Conservation (phyloP, 2,329 filamentous ascomycete genomes). For the Rhynchosporium secalis region DNA sequence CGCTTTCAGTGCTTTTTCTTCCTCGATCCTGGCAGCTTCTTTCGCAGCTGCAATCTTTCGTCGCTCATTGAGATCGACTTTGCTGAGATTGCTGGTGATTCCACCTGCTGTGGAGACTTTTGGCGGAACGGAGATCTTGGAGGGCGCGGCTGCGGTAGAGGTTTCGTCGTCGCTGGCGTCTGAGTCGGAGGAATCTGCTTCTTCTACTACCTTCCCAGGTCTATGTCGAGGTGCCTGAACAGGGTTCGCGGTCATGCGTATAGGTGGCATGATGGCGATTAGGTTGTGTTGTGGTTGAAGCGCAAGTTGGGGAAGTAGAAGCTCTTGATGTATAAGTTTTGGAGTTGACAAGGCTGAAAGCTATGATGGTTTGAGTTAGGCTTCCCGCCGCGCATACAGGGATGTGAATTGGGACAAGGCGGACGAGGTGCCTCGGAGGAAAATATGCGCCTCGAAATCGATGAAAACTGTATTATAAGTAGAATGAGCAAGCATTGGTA, state of each 20-base stretch:
- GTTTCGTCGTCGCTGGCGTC: conserved; percentile 50
- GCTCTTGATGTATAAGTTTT: conserved; percentile 7
- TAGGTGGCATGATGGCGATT: conserved; percentile 57
- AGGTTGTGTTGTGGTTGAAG: background rate
- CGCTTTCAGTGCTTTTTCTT: conserved; percentile 44
- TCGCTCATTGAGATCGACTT: conserved; percentile 53
- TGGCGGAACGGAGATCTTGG: conserved; percentile 52
- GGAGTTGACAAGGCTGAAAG: conserved; percentile 28
- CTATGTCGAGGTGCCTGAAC: conserved; percentile 77
- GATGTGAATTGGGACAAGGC: conserved; percentile 4
- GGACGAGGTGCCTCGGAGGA: background rate
- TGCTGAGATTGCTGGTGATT: conserved; percentile 54
- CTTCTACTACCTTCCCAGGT: conserved; percentile 72
- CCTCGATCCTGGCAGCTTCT: conserved; percentile 50
- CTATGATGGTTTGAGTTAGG: conserved; percentile 19
- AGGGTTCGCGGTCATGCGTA: conserved; percentile 93
- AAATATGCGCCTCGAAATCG: background rate
- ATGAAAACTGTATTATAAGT: background rate
- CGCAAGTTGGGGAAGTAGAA: background rate
- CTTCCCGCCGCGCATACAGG: conserved; percentile 21
- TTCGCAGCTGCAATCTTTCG: conserved; percentile 49
- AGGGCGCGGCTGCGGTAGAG: conserved; percentile 38
- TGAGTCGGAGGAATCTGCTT: conserved; percentile 49
- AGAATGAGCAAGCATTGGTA: background rate
- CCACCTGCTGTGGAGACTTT: conserved; percentile 57